Conservation (phyloP, 768 basidiomycete species). For the Phanerochaete carnosa region DNA sequence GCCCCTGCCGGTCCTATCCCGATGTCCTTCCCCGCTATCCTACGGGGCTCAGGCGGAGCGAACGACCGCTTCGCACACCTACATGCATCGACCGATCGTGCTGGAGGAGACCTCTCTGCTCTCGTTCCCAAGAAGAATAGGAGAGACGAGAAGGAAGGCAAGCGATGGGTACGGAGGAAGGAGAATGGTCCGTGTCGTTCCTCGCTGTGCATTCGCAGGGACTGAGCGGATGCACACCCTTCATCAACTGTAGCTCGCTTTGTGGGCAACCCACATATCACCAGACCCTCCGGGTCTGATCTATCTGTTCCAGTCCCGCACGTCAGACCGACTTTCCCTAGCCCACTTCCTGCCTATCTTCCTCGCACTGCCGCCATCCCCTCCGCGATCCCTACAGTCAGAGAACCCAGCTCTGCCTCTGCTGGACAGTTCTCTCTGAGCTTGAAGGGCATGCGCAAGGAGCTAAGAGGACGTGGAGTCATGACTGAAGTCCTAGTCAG, state of each 20-base stretch:
- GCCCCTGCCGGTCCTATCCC: conserved; percentile 34
- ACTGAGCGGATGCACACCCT: neutral
- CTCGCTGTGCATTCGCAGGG: no score
- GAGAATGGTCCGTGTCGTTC: conserved; percentile 59
- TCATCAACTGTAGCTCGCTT: conserved; percentile 51
- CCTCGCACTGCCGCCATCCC: conserved; percentile 58
- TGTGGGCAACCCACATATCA: conserved; percentile 68
- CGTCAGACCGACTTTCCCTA: conserved; percentile 62
- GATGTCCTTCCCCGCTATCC: conserved; percentile 70
- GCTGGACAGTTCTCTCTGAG: conserved; percentile 77
- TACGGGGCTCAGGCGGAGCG: conserved; percentile 53
- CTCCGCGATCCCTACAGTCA: conserved; percentile 33
- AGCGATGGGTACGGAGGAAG: conserved; percentile 71
- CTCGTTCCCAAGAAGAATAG: conserved; percentile 39
- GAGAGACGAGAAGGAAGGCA: conserved; percentile 68
- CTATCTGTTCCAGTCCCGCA: conserved; percentile 41
- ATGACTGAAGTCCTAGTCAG: conserved; percentile 59
- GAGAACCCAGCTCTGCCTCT: conserved; percentile 53
- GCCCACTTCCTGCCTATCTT: conserved; percentile 70
- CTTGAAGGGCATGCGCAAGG: conserved; percentile 69
- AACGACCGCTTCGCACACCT: conserved; percentile 54
- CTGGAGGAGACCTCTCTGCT: conserved; percentile 4
- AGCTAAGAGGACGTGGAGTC: conserved; percentile 59
- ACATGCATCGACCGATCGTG: conserved; percentile 17
- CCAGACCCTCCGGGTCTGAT: conserved; percentile 58